phyloP scores from a whole-genome alignment of 768 basidiomycete species.

The Russula olivacea region DNA sequence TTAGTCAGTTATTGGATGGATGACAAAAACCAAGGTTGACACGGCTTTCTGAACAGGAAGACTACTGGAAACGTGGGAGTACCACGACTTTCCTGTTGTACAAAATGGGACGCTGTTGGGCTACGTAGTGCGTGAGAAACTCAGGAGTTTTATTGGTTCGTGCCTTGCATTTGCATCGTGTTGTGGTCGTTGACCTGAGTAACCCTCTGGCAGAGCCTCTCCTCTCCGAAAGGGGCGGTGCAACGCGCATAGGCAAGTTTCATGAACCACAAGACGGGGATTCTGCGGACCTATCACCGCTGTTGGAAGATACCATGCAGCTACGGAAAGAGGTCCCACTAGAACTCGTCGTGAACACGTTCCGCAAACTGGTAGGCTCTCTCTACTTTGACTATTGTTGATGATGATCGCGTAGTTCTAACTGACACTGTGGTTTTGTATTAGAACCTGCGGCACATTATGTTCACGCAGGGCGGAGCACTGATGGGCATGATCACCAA shows the following conservation, averaged over 20 bases:
- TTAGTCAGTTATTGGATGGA: constrained; percentile 34
- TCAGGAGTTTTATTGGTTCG: constrained; percentile 37
- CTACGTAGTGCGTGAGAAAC: constrained; percentile 52
- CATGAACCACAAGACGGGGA: not conserved
- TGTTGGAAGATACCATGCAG: constrained; percentile 47
- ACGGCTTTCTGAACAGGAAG: constrained; percentile 29
- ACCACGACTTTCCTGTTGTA: constrained; percentile 63
- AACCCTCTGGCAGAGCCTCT: constrained; percentile 6
- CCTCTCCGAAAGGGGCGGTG: constrained; percentile 5
- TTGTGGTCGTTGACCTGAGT: not conserved
- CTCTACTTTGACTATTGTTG: not conserved
- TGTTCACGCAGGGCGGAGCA: constrained; percentile 56
- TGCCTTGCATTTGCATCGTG: not conserved
- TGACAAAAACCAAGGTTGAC: not conserved
- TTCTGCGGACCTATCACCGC: constrained; percentile 31
- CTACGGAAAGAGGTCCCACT: constrained; percentile 64
- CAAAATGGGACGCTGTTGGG: constrained; percentile 48
- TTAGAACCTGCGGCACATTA: constrained; percentile 62
- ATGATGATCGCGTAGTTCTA: constrained; percentile 12
- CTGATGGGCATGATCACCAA: constrained; percentile 65
- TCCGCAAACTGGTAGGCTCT: constrained; percentile 56
- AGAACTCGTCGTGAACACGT: constrained; percentile 67
- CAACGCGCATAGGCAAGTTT: constrained; percentile 12
- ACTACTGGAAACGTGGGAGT: constrained; percentile 42
- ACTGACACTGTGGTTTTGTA: not conserved